These are phyloP conservation scores for Trichoderma arundinaceum DNA, from an alignment of 2,329 filamentous ascomycete species.

Conservation along the genomic window DNA sequence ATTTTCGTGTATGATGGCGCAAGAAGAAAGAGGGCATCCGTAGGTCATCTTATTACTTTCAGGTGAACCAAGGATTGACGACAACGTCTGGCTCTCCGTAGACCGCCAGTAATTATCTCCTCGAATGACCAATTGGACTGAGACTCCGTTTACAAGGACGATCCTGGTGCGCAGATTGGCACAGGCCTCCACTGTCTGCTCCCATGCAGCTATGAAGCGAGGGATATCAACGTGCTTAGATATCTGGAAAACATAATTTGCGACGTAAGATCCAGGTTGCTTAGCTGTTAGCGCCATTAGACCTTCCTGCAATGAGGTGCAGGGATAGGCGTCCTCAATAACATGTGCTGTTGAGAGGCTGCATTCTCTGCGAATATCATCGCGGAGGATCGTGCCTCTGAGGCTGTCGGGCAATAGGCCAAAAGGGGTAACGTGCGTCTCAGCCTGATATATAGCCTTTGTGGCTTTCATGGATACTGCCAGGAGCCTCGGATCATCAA, in stretches of 20 bases:
- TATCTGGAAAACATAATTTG: slow-evolving; percentile 9
- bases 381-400: not conserved
- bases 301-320: slow-evolving; percentile 32
- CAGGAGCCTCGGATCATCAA: slow-evolving; percentile 12
- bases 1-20: not conserved
- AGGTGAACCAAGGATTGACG: not conserved
- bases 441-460: not conserved
- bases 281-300: slow-evolving; percentile 31
- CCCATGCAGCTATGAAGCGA: slow-evolving; percentile 32
- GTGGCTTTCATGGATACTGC: slow-evolving; percentile 2
- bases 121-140: slow-evolving; percentile 5
- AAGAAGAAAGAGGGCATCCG: slow-evolving; percentile 10
- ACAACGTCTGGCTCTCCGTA: not conserved
- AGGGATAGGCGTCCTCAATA: slow-evolving; percentile 31
- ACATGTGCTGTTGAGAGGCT: not conserved
- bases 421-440: not conserved
- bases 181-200: not conserved
- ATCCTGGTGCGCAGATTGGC: slow-evolving; percentile 33
- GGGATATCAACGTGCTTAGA: not conserved
- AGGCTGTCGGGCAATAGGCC: not conserved
- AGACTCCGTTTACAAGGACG: slow-evolving; percentile 10
- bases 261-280: slow-evolving; percentile 30
- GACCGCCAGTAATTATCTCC: not conserved
- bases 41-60: not conserved
- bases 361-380: not conserved